Base-by-base conservation (phyloP, 176 grass and related monocot species). In the Echinochloa phyllopogon region DNA sequence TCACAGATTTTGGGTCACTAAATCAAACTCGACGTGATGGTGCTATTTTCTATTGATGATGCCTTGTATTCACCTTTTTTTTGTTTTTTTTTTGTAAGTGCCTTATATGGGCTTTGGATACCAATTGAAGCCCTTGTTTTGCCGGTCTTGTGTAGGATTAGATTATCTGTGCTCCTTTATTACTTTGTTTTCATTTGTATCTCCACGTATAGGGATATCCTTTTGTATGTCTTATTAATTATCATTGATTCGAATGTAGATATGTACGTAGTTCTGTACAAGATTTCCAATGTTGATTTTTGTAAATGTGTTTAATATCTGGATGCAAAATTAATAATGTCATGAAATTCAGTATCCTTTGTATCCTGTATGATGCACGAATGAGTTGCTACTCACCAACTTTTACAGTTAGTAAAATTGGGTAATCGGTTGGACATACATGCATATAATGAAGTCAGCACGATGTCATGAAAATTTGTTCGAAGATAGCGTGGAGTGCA, bases 1-100 rank as follows among this genome's bases (percentile, higher is more conserved):
- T 86, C 82, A 55, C 85, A 89, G 69, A 88, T 95, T 50, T 86
- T 84, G 91, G 66, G 91, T 18, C 91, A 74, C 29, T 92, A 89
- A 80, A 65, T 90, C 21, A 27, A 62, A 43, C 57, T 82, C 2
- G 8, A 25, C 65, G 65, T 53, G 38, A 53, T 82, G 57, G 45
- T 76, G n/a, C 25, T 71, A 72, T 61, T 37, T 53, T 75, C 25
- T 0, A 53, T 60, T 76, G 21, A 38, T 12, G 21, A 59, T 57
- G 79, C 27, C 24, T 78, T 74, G 39, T 48, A n/a, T n/a, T n/a
- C n/a, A 49, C 6, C 5, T 17, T 10, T 67, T n/a, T n/a, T n/a
- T n/a, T n/a, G n/a, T 56, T 69, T 38, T 24, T 74, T 25, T 4
- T 37, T 51, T 76, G 16, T 25, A 12, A 21, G 40, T 47, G 74